Percentiles rank a stretch among this genome's conserved stretches.
phyloP scores from a whole-genome alignment of 164 flowering plant genomes.

The Kalanchoe fedtschenkoi region DNA sequence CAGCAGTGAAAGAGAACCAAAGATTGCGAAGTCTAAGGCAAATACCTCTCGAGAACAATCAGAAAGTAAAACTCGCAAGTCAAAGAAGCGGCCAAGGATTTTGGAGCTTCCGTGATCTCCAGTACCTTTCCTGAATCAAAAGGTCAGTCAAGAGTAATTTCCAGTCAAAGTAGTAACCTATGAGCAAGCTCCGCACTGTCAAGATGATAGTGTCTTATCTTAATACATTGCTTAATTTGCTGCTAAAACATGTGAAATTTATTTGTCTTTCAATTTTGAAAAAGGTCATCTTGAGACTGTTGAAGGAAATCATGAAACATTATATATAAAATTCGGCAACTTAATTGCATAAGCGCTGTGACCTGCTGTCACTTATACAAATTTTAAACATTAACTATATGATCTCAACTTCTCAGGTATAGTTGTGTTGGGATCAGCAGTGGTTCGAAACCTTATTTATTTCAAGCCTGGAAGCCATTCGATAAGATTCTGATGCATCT shows the following conservation, averaged over 20 bases:
- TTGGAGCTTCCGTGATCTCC: conserved; percentile 31
- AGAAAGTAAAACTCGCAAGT: conserved; percentile 3
- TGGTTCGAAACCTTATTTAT: background rate
- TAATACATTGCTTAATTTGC: background rate
- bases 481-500: background rate
- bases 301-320: background rate
- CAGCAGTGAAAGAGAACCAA: conserved; percentile 9
- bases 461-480: background rate
- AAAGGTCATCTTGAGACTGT: too few species aligned
- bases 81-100: conserved; percentile 34
- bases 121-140: background rate
- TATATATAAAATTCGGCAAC: too few species aligned
- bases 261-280: too few species aligned
- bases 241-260: too few species aligned
- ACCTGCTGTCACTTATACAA: background rate
- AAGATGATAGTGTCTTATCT: background rate
- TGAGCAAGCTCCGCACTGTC: too few species aligned
- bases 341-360: too few species aligned
- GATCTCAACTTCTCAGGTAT: too few species aligned
- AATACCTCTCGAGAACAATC: background rate
- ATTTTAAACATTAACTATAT: background rate
- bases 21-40: background rate
- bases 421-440: background rate
- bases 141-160: background rate
- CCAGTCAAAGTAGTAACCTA: background rate